Base-by-base conservation (phyloP, 192 early-diverging fungal genomes). In the Spinellus fusiger region DNA sequence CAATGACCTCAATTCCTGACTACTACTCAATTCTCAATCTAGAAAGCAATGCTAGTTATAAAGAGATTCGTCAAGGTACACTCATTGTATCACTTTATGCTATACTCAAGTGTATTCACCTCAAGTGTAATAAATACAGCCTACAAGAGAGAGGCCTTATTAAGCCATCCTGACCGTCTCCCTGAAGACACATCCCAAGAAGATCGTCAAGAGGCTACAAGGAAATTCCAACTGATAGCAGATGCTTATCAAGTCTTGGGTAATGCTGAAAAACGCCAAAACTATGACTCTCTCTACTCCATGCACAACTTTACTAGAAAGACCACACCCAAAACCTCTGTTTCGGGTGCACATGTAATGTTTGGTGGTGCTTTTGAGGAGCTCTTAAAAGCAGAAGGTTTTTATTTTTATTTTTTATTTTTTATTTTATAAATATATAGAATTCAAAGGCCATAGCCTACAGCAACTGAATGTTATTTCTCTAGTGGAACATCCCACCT, bases 361-460 rank as follows among this genome's bases (percentile, higher is more conserved):
- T 70, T 70, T 38, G 56, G 56, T 27, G 52, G 38, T 54, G 63
- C 58, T 5, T 70, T 70, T 56, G 62, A 65, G 26, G 69, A 70
- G 23, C 18, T 70, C 6, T 54, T 70, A 33, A 51, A 40, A 29
- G 56, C 62, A n/a, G 69, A 70, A 56, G 49, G 59, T 61, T 35
- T 4, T 25, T 51, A 25, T 1, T 37, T 4, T 35, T 38, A 0
- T 35, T 3, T 16, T 44, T 33, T 40, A 56, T 22, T 20, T 28
- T 32, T n/a, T n/a, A n/a, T n/a, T n/a, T n/a, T n/a, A n/a, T n/a
- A n/a, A n/a, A n/a, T n/a, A n/a, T n/a, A n/a, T n/a, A n/a, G n/a
- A n/a, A n/a, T n/a, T n/a, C n/a, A n/a, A n/a, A n/a, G n/a, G n/a
- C n/a, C n/a, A n/a, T n/a, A n/a, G n/a, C n/a, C n/a, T n/a, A n/a